These are phyloP conservation scores for Psilocybe cubensis DNA, from an alignment of 768 basidiomycete genomes.

Conservation along the genomic window DNA sequence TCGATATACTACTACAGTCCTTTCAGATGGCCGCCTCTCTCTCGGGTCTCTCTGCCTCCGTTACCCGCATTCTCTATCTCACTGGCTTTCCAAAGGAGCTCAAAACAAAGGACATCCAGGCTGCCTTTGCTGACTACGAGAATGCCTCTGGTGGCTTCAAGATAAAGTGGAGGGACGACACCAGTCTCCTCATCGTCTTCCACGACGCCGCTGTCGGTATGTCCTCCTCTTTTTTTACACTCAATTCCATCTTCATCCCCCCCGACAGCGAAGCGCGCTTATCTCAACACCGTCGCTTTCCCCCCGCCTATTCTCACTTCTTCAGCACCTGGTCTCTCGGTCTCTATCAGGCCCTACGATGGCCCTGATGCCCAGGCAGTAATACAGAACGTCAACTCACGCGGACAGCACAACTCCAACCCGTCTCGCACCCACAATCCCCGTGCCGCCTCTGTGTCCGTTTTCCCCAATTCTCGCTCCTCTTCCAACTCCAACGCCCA, in stretches of 20 bases:
- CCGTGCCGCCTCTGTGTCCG: slow-evolving; percentile 69
- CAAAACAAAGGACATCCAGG: slow-evolving; percentile 96
- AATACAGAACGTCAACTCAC: slow-evolving; percentile 82
- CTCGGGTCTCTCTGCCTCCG: slow-evolving; percentile 87
- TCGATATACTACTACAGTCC: no score
- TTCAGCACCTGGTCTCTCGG: slow-evolving; percentile 50
- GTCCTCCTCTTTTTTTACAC: slow-evolving; percentile 36
- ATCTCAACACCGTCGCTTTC: slow-evolving; percentile 86
- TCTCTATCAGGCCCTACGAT: slow-evolving; percentile 88
- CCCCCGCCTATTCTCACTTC: slow-evolving; percentile 75
- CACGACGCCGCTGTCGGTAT: slow-evolving; percentile 86
- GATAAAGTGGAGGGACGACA: slow-evolving; percentile 99
- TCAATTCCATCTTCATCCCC: slow-evolving; percentile 4
- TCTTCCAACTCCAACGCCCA: slow-evolving; percentile 40
- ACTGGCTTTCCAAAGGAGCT: slow-evolving; percentile 94
- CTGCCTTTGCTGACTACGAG: slow-evolving; percentile 90
- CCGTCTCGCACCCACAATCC: slow-evolving; percentile 73
- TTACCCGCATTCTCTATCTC: slow-evolving; percentile 92
- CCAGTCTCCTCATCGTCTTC: slow-evolving; percentile 93
- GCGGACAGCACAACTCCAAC: slow-evolving; percentile 63
- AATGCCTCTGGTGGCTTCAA: slow-evolving; percentile 88
- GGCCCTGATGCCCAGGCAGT: slow-evolving; percentile 89
- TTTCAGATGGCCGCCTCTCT: slow-evolving; percentile 70
- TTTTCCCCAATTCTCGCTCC: slow-evolving; percentile 57
- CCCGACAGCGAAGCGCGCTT: slow-evolving; percentile 88